Evolutionary conservation across 23 red algal genomes (phyloP).

Genomic region (Chondrus crispus): DNA sequence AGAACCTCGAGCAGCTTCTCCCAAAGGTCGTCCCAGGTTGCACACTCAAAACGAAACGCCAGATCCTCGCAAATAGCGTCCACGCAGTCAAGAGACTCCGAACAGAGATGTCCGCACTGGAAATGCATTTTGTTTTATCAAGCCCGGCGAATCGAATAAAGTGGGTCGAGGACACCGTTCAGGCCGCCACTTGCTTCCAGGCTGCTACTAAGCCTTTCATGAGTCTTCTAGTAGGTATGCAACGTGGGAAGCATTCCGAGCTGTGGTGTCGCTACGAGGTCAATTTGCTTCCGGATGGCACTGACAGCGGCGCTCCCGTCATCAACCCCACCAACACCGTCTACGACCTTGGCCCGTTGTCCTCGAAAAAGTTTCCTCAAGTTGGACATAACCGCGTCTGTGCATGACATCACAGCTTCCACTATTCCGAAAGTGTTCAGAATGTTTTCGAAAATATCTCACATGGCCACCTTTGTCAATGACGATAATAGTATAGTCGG

Average conservation of each 20-base stretch:
- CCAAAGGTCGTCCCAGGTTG: conserved; percentile 45
- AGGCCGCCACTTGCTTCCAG: conserved; percentile 1
- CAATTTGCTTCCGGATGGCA: not conserved
- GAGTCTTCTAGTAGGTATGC: conserved; percentile 32
- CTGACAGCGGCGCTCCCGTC: not conserved
- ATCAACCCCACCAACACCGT: conserved; percentile 28
- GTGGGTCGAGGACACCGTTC: conserved; percentile 58
- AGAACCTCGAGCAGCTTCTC: conserved; percentile 37
- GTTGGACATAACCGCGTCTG: conserved; percentile 8
- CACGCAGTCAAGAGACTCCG: conserved; percentile 41
- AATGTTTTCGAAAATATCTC: conserved; percentile 22
- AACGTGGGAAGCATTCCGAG: conserved; percentile 60
- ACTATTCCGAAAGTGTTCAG: not conserved
- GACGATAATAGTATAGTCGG: conserved; percentile 52
- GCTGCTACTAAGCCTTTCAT: conserved; percentile 56
- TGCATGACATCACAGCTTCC: conserved; percentile 8
- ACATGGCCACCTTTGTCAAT: not conserved
- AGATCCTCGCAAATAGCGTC: conserved; percentile 56
- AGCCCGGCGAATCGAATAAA: conserved; percentile 50
- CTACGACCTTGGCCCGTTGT: conserved; percentile 27
- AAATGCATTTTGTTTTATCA: conserved; percentile 55
- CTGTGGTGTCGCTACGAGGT: conserved; percentile 56
- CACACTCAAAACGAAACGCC: conserved; percentile 54
- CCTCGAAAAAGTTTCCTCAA: conserved; percentile 34
- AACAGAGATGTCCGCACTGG: conserved; percentile 30